These are phyloP conservation scores for Vaccinium darrowii DNA, from an alignment of 148 eudicot species.

Conservation along the genomic window DNA sequence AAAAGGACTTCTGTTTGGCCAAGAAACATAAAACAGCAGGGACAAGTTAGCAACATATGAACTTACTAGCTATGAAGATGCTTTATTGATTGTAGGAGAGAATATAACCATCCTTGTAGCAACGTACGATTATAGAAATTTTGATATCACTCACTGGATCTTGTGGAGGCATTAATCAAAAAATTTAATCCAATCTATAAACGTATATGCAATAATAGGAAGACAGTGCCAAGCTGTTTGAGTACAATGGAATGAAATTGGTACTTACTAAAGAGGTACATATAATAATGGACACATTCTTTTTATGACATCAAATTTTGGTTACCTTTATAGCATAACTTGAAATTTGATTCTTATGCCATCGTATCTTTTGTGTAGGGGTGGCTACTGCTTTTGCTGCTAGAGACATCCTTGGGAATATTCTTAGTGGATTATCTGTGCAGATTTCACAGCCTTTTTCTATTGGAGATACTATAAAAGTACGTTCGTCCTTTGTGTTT, in stretches of 20 bases:
- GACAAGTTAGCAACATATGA: not conserved
- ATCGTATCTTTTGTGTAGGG: conserved; percentile 43
- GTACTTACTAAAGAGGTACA: not conserved
- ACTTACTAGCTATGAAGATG: not conserved
- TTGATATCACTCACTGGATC: not conserved
- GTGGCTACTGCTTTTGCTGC: conserved; percentile 99
- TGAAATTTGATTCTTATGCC: not conserved
- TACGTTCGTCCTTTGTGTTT: conserved; percentile 26
- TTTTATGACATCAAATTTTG: not conserved
- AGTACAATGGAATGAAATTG: not conserved
- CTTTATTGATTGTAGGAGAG: not conserved
- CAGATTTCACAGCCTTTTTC: conserved; percentile 90
- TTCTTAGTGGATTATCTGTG: conserved; percentile 87
- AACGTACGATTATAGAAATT: not conserved
- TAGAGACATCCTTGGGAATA: conserved; percentile 87
- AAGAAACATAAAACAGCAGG: not conserved
- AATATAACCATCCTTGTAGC: not conserved
- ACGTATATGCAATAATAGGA: not conserved
- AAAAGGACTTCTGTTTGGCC: conserved; percentile 4
- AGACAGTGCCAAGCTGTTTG: not conserved
- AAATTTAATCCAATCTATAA: not conserved
- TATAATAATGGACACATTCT: not conserved
- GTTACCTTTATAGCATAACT: not conserved
- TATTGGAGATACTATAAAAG: conserved; percentile 90
- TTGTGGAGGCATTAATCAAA: not conserved